phyloP scores from a whole-genome alignment of 163 green algal genomes.

The Scenedesmus sp. region DNA sequence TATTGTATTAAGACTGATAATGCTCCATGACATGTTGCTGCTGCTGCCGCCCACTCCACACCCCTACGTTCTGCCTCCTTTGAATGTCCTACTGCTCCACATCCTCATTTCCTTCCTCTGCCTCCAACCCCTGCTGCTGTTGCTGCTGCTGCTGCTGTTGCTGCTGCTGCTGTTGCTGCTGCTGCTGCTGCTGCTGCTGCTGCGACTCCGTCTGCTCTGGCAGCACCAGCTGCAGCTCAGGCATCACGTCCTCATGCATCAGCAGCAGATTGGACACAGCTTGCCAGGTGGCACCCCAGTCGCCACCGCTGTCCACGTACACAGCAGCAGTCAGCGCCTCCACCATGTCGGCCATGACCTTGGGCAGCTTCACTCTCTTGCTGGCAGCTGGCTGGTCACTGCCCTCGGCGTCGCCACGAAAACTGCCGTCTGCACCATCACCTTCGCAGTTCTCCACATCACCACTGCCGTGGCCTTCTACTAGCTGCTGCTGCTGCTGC shows the following conservation, averaged over 20 bases:
- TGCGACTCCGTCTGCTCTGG: not conserved
- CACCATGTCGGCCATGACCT: constrained; percentile 51
- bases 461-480: not conserved
- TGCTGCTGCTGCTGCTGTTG: too few relatives aligned
- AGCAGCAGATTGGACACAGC: constrained; percentile 27
- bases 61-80: not conserved
- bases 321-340: constrained; percentile 40
- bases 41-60: not conserved
- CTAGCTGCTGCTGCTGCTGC: too few relatives aligned
- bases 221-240: not conserved
- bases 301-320: constrained; percentile 51
- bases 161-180: not conserved
- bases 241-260: not conserved
- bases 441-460: not conserved
- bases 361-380: constrained; percentile 9
- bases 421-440: not conserved
- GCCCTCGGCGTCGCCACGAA: not conserved
- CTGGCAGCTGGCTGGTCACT: not conserved
- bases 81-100: not conserved
- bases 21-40: too few relatives aligned
- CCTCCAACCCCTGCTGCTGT: not conserved
- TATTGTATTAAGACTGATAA: too few relatives aligned
- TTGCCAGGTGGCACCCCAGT: constrained; percentile 28
- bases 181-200: constrained; percentile 10
- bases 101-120: not conserved